Evolutionary conservation across 371 early-diverging fungal species (phyloP).

Genomic region (Mucor lusitanicus): DNA sequence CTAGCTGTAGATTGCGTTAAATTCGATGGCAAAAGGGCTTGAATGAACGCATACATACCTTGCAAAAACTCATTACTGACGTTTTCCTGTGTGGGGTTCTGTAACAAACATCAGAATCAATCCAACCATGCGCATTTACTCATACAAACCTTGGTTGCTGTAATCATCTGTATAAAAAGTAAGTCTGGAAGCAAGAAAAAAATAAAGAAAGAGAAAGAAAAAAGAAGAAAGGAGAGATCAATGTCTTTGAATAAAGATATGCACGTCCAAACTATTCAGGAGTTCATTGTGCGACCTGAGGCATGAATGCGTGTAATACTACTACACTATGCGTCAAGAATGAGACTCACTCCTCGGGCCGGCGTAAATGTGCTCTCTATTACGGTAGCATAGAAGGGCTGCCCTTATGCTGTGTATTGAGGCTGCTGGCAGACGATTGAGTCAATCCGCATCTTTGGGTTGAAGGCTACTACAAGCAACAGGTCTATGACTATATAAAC

Average conservation of each 20-base stretch:
- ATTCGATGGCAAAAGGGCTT: background rate
- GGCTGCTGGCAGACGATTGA: no score
- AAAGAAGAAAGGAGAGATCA: background rate
- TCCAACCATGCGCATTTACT: no score
- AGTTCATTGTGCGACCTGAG: background rate
- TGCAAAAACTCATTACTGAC: background rate
- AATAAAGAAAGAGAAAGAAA: background rate
- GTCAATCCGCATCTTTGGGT: no score
- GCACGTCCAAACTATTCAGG: constrained; percentile 1
- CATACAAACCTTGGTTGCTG: background rate
- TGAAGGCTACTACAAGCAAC: no score
- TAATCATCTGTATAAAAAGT: background rate
- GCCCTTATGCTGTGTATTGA: no score
- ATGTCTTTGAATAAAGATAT: background rate
- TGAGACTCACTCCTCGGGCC: background rate
- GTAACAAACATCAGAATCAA: background rate
- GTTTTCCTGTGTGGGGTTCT: background rate
- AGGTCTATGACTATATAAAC: no score
- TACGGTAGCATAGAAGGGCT: no score
- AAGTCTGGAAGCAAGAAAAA: background rate
- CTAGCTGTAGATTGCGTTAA: background rate
- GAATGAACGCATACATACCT: background rate
- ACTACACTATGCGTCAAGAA: background rate
- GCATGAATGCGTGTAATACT: background rate
- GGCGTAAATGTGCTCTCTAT: background rate